These are phyloP conservation scores for Diaporthe caulivora DNA, from an alignment of 2,329 filamentous ascomycete species.

Conservation along the genomic window DNA sequence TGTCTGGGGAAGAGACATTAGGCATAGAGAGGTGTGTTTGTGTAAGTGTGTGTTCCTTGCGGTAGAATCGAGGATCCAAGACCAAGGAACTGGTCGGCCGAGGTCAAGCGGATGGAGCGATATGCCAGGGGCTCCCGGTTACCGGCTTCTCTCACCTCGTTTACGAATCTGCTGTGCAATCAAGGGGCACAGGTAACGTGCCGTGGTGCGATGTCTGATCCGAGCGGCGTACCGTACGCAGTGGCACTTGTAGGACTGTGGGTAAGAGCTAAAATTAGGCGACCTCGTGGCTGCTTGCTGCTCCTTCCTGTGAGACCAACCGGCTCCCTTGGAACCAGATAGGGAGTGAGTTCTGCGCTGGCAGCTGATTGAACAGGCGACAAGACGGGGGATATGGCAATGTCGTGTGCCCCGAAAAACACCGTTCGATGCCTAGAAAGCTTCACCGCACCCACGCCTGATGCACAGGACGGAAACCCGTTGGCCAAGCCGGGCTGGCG, in stretches of 20 bases:
- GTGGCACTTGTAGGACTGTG: neutral
- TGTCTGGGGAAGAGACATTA: constrained; percentile 21
- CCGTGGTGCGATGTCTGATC: neutral
- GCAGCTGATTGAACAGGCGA: constrained; percentile 34
- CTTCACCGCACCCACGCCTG: constrained; percentile 21
- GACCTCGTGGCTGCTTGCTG: constrained; percentile 11
- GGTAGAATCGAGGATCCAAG: neutral
- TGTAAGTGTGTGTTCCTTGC: neutral
- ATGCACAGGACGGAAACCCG: neutral
- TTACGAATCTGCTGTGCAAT: no score
- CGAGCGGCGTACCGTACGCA: constrained; percentile 5
- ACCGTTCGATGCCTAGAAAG: constrained; percentile 34
- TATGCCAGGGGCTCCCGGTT: constrained; percentile 21
- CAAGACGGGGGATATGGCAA: neutral
- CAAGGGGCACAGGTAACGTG: constrained; percentile 20
- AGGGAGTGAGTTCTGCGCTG: neutral
- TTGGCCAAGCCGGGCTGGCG: constrained; percentile 22
- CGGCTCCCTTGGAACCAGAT: neutral
- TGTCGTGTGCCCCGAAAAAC: constrained; percentile 2
- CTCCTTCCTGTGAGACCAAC: constrained; percentile 10
- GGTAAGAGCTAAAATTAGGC: constrained; percentile 9
- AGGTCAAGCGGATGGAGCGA: constrained; percentile 24
- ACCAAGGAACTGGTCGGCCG: neutral
- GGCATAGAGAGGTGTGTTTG: no score
- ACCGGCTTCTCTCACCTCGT: constrained; percentile 1